A percentile compares a stretch with the other conserved stretches of the same genome.
Conservation (phyloP, 768 basidiomycete species). For the Hericium coralloides region DNA sequence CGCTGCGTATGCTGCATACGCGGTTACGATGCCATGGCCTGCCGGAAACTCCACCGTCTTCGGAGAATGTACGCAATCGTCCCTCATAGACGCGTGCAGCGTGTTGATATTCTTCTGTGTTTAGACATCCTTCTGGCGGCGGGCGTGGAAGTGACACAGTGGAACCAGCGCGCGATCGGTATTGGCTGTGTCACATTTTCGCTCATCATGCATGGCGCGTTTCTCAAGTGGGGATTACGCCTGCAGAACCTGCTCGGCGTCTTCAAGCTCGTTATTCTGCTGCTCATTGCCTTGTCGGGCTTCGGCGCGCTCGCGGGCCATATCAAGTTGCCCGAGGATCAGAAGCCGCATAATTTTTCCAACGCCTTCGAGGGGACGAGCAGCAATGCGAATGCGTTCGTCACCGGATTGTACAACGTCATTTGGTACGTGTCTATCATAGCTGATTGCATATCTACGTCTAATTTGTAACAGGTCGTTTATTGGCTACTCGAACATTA, state of each 20-base stretch:
- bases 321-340: conserved; percentile 21
- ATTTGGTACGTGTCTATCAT: conserved; percentile 41
- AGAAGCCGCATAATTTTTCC: conserved; percentile 41
- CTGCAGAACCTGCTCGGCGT: conserved; percentile 56
- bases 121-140: conserved; percentile 41
- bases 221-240: conserved; percentile 44
- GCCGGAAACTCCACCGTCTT: conserved; percentile 58
- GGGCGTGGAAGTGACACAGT: conserved; percentile 30
- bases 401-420: conserved; percentile 57
- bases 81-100: not conserved
- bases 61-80: conserved; percentile 51
- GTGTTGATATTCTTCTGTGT: not conserved
- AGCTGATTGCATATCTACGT: not conserved
- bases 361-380: conserved; percentile 17
- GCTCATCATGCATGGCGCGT: conserved; percentile 46
- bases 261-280: conserved; percentile 51
- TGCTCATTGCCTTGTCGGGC: conserved; percentile 44
- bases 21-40: conserved; percentile 49
- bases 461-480: conserved; percentile 41
- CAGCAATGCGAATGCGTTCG: conserved; percentile 41
- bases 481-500: conserved; percentile 65
- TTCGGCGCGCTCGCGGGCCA: conserved; percentile 37
- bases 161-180: conserved; percentile 31
- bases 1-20: conserved; percentile 49
- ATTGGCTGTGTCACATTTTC: conserved; percentile 48